Percentiles rank a stretch among this genome's conserved stretches.
phyloP scores from a whole-genome alignment of 2,329 filamentous ascomycete genomes.

The Alternaria infectoria region DNA sequence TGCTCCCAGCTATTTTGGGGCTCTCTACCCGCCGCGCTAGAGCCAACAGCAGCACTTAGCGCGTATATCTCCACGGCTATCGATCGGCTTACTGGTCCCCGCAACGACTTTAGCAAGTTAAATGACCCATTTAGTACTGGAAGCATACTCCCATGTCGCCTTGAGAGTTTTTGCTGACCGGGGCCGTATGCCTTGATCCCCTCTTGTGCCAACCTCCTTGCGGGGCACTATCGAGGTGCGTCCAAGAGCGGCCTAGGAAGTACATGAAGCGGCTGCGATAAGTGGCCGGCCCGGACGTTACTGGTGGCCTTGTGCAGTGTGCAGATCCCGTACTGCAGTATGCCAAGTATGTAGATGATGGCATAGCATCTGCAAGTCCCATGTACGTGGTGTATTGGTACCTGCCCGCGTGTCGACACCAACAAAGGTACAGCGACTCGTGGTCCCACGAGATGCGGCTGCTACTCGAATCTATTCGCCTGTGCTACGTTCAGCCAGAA shows the following conservation, averaged over 20 bases:
- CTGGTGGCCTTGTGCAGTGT: slow-evolving; percentile 38
- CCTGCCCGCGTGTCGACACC: slow-evolving; percentile 22
- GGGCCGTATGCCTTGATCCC: slow-evolving; percentile 30
- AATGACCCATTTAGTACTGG: slow-evolving; percentile 36
- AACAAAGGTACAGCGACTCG: slow-evolving; percentile 31
- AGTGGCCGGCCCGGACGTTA: slow-evolving; percentile 49
- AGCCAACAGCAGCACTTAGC: slow-evolving; percentile 26
- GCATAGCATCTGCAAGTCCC: slow-evolving; percentile 25
- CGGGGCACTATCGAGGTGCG: slow-evolving; percentile 31
- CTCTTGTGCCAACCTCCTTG: slow-evolving; percentile 34
- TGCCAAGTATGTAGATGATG: slow-evolving; percentile 39
- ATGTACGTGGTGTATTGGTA: slow-evolving; percentile 22
- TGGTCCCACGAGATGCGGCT: slow-evolving; percentile 27
- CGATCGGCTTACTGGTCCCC: slow-evolving; percentile 38
- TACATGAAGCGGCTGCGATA: slow-evolving; percentile 50
- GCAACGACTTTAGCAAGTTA: slow-evolving; percentile 41
- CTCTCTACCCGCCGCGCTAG: slow-evolving; percentile 45
- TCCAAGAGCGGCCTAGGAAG: slow-evolving; percentile 38
- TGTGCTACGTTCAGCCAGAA: slow-evolving; percentile 27
- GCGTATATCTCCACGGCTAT: slow-evolving; percentile 31
- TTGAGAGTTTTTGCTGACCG: slow-evolving; percentile 26
- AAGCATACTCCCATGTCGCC: slow-evolving; percentile 18
- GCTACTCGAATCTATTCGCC: slow-evolving; percentile 29
- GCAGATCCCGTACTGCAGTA: slow-evolving; percentile 42
- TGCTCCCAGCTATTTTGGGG: slow-evolving; percentile 49